These are phyloP conservation scores for Lipomyces sp. DNA, from an alignment of 805 yeast species.

Conservation along the genomic window DNA sequence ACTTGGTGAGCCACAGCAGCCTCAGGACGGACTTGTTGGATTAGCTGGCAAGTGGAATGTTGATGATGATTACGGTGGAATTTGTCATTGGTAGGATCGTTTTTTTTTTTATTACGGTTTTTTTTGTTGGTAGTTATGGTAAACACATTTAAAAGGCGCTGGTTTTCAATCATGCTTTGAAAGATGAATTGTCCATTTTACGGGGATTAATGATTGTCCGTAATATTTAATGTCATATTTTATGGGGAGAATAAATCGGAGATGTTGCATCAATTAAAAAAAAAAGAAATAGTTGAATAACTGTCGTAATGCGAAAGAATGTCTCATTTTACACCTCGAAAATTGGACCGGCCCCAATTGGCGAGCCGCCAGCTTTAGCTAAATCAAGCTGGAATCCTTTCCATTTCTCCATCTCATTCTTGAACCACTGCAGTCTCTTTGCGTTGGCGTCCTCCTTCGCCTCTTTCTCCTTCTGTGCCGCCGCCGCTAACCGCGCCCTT, in stretches of 20 bases:
- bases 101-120: slow-evolving; percentile 5
- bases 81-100: slow-evolving; percentile 33
- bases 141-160: background rate
- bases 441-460: slow-evolving; percentile 13
- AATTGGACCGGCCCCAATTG: slow-evolving; percentile 30
- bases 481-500: slow-evolving; percentile 13
- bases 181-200: background rate
- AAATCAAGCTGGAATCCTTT: slow-evolving; percentile 33
- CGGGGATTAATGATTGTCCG: background rate
- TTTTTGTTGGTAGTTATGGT: background rate
- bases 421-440: slow-evolving; percentile 23
- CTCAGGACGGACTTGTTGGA: slow-evolving; percentile 26
- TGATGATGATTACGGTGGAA: slow-evolving; percentile 36
- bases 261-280: background rate
- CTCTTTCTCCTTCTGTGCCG: slow-evolving; percentile 1
- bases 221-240: background rate
- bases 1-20: slow-evolving; percentile 17
- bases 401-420: slow-evolving; percentile 33
- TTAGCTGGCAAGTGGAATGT: slow-evolving; percentile 36
- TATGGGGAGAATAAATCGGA: background rate
- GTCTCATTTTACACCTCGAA: slow-evolving; percentile 24
- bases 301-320: background rate
- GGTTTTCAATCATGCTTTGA: background rate
- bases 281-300: background rate
- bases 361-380: slow-evolving; percentile 23